Evolutionary conservation across 1,139 yeast genomes (phyloP), one percentile per base, ranked within the genome.

Genomic region (Pneumocystis murina): DNA sequence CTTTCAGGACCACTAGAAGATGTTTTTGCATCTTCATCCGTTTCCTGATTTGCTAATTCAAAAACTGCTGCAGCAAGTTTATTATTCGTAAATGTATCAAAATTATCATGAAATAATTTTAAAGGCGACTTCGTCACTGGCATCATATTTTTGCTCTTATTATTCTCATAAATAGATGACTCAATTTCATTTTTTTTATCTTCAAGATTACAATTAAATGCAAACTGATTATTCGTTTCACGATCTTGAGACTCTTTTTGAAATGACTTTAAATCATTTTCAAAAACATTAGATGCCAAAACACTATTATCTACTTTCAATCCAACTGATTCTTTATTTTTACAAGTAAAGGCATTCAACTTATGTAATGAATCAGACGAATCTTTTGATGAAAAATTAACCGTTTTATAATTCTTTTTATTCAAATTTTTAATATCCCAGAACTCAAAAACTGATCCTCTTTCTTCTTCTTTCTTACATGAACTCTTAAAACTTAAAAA

Each of bases 11-110:
- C 60, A 58, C 28, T 38, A 24, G 14, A 14, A 3, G 65, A 62
- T 20, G 58, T 39, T 2, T 43, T 62, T 20, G 61, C 5, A 36
- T 61, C 63, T 8, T n/a, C 48, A 38, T 55, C 57, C 3, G 24
- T 43, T 17, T 62, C 59, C 14, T 33, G 30, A 36, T 48, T 28
- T 17, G 36, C 40, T 14, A 54, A 3, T 24, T 64, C 61, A 40
- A 30, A n/a, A n/a, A 41, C 60, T 14, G 62, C 61, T 10, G 43
- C 60, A 10, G 62, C 41, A 10, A 62, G 59, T 24, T 62, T 60
- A 16, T 63, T 65, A 40, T 63, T 61, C 14, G 67, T 65, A 35
- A 65, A 65, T 8, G 67, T 65, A 35, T 65, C 67, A 20, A 62
- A 63, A 38, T 61, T 63, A 12, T 62, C 59, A 33, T 65, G 67